Evolutionary conservation across 1,284 basidiomycete genomes (phyloP).

Genomic region (Pseudozyma pruni): DNA sequence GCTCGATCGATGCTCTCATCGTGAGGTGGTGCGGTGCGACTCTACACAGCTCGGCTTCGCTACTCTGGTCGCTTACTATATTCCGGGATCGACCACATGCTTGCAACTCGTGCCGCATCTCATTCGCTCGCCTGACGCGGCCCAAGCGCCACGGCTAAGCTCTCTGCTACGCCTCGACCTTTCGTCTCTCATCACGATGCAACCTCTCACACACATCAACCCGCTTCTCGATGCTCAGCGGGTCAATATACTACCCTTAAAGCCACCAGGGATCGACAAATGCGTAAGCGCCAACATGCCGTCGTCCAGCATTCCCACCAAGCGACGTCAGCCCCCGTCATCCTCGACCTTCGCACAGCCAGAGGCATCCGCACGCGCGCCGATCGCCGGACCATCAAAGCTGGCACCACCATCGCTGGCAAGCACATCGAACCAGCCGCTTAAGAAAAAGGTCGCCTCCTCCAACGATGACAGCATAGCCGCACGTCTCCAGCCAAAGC

Average conservation of each 20-base stretch:
- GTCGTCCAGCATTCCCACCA: conserved; percentile 12
- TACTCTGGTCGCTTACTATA: no score
- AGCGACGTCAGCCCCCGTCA: conserved; percentile 28
- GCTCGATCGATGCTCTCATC: no score
- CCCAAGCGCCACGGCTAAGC: conserved; percentile 6
- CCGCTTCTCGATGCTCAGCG: conserved; percentile 18
- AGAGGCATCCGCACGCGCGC: conserved; percentile 14
- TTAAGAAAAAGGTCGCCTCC: conserved; percentile 29
- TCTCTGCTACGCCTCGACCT: neutral
- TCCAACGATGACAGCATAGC: conserved; percentile 39
- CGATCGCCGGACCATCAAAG: neutral
- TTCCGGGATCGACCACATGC: no score
- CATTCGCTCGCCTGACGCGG: conserved; percentile 3
- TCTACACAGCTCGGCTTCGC: no score
- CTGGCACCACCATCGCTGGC: neutral
- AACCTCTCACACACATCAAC: conserved; percentile 20
- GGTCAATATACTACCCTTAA: neutral
- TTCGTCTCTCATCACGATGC: conserved; percentile 14
- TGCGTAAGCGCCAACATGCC: conserved; percentile 4
- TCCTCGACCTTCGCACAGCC: conserved; percentile 16
- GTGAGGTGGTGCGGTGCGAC: no score
- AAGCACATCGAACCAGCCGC: conserved; percentile 5
- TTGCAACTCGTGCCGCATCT: no score
- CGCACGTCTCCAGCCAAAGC: conserved; percentile 39
- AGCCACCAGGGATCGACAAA: neutral